Evolutionary conservation across 768 basidiomycete genomes (phyloP), one percentile per base, ranked within the genome.

Genomic region (Termitomyces sp.): DNA sequence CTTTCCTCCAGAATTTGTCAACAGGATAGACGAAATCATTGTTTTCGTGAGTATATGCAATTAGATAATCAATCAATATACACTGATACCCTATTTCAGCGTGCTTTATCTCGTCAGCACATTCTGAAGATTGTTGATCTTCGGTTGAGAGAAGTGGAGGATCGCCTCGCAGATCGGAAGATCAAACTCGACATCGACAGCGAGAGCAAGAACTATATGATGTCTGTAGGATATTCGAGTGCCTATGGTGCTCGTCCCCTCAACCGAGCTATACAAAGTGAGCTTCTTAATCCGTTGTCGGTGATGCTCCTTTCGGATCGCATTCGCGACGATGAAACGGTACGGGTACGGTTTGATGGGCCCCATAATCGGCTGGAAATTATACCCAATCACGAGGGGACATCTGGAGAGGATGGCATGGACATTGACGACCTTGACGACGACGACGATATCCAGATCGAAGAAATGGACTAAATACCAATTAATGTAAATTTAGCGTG

Each of bases 1-100:
- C 68, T 97, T 96, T 78, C 90, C 91, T 39, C 94, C 94, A 1
- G 94, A 98, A 66, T 91, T 96, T 66, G 73, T 96, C 67, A 95
- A 95, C 71, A 84, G 94, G 59, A 83, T 96, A 40, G 94, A 96
- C 66, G 88, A 89, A 53, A 86, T 88, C 58, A 81, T 92, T 61
- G 82, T 95, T 60, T 95, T 89, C 76, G 79, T 79, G 60, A 75
- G 79, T 71, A 8, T 56, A 25, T 63, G 61, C 11, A 6, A 19
- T 46, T 47, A 23, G 27, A 17, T 9, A 45, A 27, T 3, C 11
- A n/a, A 12, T n/a, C 2, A 14, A 34, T 32, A 41, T 5, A 12
- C 16, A 42, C 70, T 76, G 42, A 79, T 47, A 28, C 54, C 49
- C 21, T 6, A 39, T 56, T 73, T 47, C 71, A 94, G 87, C 89